A percentile compares a stretch with the other conserved stretches of the same genome.
phyloP scores from a whole-genome alignment of 2,329 filamentous ascomycete genomes.

The Trichoderma brevicompactum region DNA sequence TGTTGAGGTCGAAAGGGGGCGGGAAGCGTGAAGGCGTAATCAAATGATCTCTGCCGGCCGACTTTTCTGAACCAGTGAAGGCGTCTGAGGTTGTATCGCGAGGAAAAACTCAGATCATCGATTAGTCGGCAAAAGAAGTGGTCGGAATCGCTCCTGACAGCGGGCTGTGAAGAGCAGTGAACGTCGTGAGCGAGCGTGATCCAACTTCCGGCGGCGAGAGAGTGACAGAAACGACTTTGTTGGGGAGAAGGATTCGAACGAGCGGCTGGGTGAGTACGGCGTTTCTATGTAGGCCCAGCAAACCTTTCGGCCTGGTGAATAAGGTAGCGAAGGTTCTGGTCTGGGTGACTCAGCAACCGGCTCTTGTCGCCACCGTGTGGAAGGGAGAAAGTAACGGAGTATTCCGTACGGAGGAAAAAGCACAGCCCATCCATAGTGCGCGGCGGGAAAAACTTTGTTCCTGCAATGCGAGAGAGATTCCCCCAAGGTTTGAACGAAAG shows the following conservation, averaged over 20 bases:
- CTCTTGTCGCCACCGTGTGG: neutral
- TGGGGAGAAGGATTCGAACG: constrained; percentile 31
- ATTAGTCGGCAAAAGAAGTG: constrained; percentile 45
- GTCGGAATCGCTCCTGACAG: constrained; percentile 35
- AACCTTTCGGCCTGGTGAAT: constrained; percentile 12
- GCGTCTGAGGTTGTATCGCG: constrained; percentile 53
- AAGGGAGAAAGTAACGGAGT: neutral
- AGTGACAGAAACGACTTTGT: constrained; percentile 38
- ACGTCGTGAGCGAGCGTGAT: constrained; percentile 37
- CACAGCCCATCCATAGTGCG: neutral
- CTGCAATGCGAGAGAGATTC: neutral
- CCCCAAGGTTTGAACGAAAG: neutral
- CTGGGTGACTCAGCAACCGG: constrained; percentile 15
- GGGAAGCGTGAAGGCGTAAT: neutral
- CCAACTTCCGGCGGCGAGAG: constrained; percentile 45
- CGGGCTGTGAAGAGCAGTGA: constrained; percentile 31
- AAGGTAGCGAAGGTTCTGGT: constrained; percentile 15
- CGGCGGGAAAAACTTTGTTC: constrained; percentile 3
- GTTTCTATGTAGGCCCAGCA: constrained; percentile 17
- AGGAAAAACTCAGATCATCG: constrained; percentile 42
- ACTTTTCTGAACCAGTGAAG: constrained; percentile 64
- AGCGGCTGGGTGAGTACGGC: constrained; percentile 22
- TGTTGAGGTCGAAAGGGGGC: neutral
- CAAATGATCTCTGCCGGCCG: constrained; percentile 39
- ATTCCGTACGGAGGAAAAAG: neutral